A percentile compares a stretch with the other conserved stretches of the same genome.
Conservation (phyloP, 768 basidiomycete species). For the Calocybe cyanea region DNA sequence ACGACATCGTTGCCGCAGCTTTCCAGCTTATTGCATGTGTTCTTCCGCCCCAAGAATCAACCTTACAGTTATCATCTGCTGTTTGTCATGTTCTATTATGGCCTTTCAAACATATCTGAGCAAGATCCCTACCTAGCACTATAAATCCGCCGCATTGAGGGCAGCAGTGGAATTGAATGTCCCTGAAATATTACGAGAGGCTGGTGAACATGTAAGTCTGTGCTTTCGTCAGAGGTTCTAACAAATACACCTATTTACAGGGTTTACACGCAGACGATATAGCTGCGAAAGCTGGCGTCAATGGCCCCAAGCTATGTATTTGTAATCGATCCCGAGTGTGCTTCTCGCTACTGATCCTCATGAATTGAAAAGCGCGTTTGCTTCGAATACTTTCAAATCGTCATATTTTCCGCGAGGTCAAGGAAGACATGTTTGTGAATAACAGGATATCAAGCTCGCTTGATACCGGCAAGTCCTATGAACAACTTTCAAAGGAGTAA, state of each 20-base stretch:
- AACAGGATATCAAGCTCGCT: conserved; percentile 30
- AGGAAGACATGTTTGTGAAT: conserved; percentile 31
- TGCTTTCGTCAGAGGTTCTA: neutral
- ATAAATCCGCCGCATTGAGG: conserved; percentile 21
- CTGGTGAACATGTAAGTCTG: conserved; percentile 23
- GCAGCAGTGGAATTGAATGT: conserved; percentile 21
- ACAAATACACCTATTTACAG: conserved; percentile 10
- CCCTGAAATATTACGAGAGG: conserved; percentile 31
- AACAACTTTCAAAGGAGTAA: conserved; percentile 22
- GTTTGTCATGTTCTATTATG: conserved; percentile 6
- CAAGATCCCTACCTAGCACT: conserved; percentile 20
- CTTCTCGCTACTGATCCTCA: no score
- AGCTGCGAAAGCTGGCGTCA: conserved; percentile 24
- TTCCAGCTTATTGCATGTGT: conserved; percentile 28
- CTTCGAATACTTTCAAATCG: conserved; percentile 30
- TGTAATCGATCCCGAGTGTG: neutral
- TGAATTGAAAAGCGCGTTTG: conserved; percentile 12
- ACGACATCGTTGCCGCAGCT: conserved; percentile 29
- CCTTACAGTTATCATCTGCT: conserved; percentile 18
- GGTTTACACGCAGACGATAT: conserved; percentile 36
- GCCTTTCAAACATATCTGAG: neutral
- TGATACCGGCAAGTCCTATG: conserved; percentile 25
- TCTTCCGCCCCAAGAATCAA: conserved; percentile 20
- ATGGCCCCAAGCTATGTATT: conserved; percentile 30
- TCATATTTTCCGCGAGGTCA: conserved; percentile 33